Evolutionary conservation across 164 flowering plant genomes (phyloP).

Genomic region (Sedum album): DNA sequence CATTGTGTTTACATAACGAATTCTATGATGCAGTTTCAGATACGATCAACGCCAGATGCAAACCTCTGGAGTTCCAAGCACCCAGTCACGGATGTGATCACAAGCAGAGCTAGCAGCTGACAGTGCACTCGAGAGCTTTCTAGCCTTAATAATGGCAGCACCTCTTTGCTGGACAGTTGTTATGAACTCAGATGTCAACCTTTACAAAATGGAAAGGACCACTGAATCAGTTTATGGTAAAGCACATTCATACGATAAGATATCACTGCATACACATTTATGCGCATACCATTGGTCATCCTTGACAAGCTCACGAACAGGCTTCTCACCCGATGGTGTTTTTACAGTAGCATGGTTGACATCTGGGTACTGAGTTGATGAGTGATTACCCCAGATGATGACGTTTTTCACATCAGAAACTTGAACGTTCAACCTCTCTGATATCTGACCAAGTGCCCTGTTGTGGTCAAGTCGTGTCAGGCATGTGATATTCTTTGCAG

Average conservation of each 20-base stretch:
- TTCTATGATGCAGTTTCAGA: neutral
- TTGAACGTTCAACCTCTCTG: constrained; percentile 83
- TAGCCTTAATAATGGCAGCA: constrained; percentile 95
- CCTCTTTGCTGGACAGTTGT: constrained; percentile 95
- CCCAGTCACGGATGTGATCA: constrained; percentile 99
- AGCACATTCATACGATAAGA: too few relatives aligned
- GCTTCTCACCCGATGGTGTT: constrained; percentile 71
- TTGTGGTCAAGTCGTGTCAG: constrained; percentile 92
- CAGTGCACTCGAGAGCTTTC: constrained; percentile 93
- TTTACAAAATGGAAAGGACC: constrained; percentile 12
- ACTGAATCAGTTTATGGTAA: neutral
- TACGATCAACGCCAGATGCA: neutral
- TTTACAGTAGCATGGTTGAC: constrained; percentile 79
- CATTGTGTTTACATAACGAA: neutral
- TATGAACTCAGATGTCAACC: constrained; percentile 89
- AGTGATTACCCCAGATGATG: constrained; percentile 96
- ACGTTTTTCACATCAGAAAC: constrained; percentile 91
- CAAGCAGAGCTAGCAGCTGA: constrained; percentile 99
- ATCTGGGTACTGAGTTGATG: constrained; percentile 89
- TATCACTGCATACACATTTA: neutral
- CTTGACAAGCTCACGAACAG: constrained; percentile 71
- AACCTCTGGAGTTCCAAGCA: constrained; percentile 97
- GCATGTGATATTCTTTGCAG: constrained; percentile 79
- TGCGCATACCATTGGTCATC: constrained; percentile 71
- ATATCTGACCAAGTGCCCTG: constrained; percentile 96